Evolutionary conservation across 345 rosid species (phyloP).

Genomic region (thale cress (Arabidopsis thaliana)): DNA sequence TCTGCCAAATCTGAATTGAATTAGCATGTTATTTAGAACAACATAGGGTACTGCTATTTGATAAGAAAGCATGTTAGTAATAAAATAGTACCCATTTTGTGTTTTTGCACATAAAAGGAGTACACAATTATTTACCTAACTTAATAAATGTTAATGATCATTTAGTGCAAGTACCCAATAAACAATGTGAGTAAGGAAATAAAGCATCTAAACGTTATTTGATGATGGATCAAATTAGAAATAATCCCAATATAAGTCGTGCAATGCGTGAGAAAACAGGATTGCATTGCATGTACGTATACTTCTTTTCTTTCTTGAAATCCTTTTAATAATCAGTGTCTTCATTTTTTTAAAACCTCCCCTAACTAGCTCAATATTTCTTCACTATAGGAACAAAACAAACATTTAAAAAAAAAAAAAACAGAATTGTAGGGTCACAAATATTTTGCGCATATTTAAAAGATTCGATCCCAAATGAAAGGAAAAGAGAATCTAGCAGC

Average conservation of each 20-base stretch:
- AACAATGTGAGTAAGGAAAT: not conserved
- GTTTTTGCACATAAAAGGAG: not conserved
- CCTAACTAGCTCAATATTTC: conserved; percentile 8
- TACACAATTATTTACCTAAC: not conserved
- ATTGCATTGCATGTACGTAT: conserved; percentile 10
- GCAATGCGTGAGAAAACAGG: conserved; percentile 17
- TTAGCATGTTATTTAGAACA: too few relatives aligned
- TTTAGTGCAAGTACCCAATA: conserved; percentile 10
- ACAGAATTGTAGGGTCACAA: conserved; percentile 38
- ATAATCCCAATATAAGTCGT: not conserved
- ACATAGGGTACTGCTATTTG: not conserved
- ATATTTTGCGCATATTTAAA: conserved; percentile 37
- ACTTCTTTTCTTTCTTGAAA: not conserved
- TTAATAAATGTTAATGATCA: not conserved
- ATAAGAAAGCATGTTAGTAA: conserved; percentile 2
- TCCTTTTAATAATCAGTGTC: not conserved
- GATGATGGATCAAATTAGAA: not conserved
- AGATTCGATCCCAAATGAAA: conserved; percentile 45
- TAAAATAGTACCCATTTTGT: conserved; percentile 7
- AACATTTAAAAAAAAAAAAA: not conserved
- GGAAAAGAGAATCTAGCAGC: conserved; percentile 46
- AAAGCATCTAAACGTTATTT: conserved; percentile 5
- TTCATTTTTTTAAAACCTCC: not conserved
- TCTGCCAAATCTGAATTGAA: too few relatives aligned
- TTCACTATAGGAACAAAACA: not conserved